These are phyloP conservation scores for Penicillium brasilianum DNA, from an alignment of 2,329 filamentous ascomycete species.

Conservation along the genomic window DNA sequence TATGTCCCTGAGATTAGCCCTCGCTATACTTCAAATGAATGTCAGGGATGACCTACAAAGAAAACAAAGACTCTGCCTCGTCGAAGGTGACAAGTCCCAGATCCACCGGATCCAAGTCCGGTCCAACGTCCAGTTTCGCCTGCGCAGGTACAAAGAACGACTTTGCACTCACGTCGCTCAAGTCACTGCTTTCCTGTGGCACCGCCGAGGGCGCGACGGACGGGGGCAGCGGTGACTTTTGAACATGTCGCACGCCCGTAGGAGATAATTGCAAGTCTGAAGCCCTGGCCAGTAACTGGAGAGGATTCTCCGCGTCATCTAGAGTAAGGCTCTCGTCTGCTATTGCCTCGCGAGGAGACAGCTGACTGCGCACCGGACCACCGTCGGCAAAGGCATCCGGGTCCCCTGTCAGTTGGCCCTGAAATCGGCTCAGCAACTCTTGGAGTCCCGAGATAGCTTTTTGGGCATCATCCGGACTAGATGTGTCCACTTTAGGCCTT, in stretches of 20 bases:
- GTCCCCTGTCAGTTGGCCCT: slow-evolving; percentile 42
- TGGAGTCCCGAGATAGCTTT: slow-evolving; percentile 53
- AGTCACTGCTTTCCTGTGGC: slow-evolving; percentile 13
- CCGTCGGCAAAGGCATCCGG: slow-evolving; percentile 42
- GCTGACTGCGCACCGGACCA: slow-evolving; percentile 26
- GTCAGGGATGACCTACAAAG: slow-evolving; percentile 58
- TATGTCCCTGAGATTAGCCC: slow-evolving; percentile 36
- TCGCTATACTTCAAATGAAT: not conserved
- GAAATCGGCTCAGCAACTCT: slow-evolving; percentile 57
- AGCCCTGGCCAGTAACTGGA: slow-evolving; percentile 73
- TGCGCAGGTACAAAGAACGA: slow-evolving; percentile 70
- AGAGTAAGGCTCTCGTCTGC: slow-evolving; percentile 62
- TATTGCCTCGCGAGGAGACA: slow-evolving; percentile 33
- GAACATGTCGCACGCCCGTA: slow-evolving; percentile 31
- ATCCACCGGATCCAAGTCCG: slow-evolving; percentile 71
- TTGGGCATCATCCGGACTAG: slow-evolving; percentile 49
- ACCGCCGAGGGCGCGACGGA: slow-evolving; percentile 49
- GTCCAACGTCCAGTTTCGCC: slow-evolving; percentile 66
- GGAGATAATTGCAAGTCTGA: slow-evolving; percentile 68
- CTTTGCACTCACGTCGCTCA: slow-evolving; percentile 49
- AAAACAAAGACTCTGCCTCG: slow-evolving; percentile 68
- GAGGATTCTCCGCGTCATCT: slow-evolving; percentile 75
- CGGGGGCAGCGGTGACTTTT: slow-evolving; percentile 32
- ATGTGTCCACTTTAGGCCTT: slow-evolving; percentile 56
- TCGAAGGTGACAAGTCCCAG: slow-evolving; percentile 69